These are phyloP conservation scores for Entomortierella chlamydospora DNA, from an alignment of 192 early-diverging fungal genomes.

Conservation along the genomic window DNA sequence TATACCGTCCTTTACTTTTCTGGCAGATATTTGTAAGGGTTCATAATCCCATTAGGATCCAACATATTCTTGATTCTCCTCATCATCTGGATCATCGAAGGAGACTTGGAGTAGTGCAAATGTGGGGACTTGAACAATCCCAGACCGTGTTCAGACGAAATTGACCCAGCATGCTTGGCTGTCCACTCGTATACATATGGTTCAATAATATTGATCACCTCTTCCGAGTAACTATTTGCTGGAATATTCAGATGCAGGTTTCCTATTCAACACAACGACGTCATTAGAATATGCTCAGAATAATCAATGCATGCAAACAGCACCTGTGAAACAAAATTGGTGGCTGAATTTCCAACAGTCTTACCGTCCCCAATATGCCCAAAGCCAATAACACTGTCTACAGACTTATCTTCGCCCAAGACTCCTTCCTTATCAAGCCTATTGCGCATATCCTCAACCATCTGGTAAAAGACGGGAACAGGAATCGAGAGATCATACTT, in stretches of 20 bases:
- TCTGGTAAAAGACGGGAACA: constrained; percentile 85
- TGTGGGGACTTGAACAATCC: constrained; percentile 85
- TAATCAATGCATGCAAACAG: too few species aligned
- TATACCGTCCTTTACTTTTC: constrained; percentile 11
- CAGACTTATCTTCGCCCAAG: constrained; percentile 66
- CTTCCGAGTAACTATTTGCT: constrained; percentile 71
- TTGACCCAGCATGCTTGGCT: constrained; percentile 40
- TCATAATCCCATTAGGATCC: constrained; percentile 97
- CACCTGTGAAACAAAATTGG: constrained; percentile 17
- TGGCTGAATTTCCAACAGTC: neutral
- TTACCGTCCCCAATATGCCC: constrained; percentile 97
- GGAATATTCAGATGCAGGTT: constrained; percentile 96
- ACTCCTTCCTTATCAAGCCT: constrained; percentile 73
- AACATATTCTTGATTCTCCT: constrained; percentile 85
- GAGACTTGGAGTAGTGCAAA: constrained; percentile 87
- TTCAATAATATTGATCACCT: constrained; percentile 82
- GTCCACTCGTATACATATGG: constrained; percentile 93
- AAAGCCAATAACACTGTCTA: constrained; percentile 90
- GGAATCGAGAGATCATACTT: constrained; percentile 98
- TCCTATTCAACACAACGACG: constrained; percentile 34
- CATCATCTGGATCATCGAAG: constrained; percentile 88
- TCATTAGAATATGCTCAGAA: too few species aligned
- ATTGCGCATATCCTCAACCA: constrained; percentile 84
- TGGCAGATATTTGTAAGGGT: constrained; percentile 84
- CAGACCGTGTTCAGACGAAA: constrained; percentile 84